A percentile compares a stretch with the other conserved stretches of the same genome.
These are phyloP conservation scores for Calocybe gambosa DNA, from an alignment of 1,284 basidiomycete species.

Conservation along the genomic window DNA sequence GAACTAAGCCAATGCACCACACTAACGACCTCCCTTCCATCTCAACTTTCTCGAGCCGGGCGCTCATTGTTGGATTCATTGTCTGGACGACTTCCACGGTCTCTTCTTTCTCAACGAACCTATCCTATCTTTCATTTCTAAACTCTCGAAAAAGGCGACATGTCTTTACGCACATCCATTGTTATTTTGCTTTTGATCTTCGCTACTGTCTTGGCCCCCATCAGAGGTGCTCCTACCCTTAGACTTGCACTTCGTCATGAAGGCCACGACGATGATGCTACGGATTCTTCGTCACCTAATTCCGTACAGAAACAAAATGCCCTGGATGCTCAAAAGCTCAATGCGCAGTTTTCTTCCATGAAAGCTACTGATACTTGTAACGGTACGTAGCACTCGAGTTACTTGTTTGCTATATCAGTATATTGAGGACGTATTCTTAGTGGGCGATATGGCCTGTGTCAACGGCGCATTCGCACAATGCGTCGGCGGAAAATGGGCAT, in stretches of 20 bases:
- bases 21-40: background rate
- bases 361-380: conserved; percentile 30
- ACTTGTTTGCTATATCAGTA: background rate
- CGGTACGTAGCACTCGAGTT: conserved; percentile 23
- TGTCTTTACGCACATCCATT: conserved; percentile 12
- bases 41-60: conserved; percentile 15
- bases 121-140: background rate
- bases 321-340: conserved; percentile 35
- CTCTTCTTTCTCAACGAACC: conserved; percentile 7
- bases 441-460: conserved; percentile 41
- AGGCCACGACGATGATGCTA: conserved; percentile 7
- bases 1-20: background rate
- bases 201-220: conserved; percentile 14
- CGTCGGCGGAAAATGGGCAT: conserved; percentile 24
- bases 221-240: conserved; percentile 15
- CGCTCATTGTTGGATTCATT: conserved; percentile 10
- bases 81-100: conserved; percentile 16
- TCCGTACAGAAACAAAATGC: conserved; percentile 24
- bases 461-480: conserved; percentile 28
- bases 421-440: conserved; percentile 18
- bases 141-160: background rate
- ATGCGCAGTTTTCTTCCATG: conserved; percentile 29
- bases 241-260: conserved; percentile 9
- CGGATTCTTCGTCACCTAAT: conserved; percentile 1
- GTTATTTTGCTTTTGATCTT: conserved; percentile 10